Conservation (phyloP, 2,329 filamentous ascomycete genomes). For the Fusarium humuli region DNA sequence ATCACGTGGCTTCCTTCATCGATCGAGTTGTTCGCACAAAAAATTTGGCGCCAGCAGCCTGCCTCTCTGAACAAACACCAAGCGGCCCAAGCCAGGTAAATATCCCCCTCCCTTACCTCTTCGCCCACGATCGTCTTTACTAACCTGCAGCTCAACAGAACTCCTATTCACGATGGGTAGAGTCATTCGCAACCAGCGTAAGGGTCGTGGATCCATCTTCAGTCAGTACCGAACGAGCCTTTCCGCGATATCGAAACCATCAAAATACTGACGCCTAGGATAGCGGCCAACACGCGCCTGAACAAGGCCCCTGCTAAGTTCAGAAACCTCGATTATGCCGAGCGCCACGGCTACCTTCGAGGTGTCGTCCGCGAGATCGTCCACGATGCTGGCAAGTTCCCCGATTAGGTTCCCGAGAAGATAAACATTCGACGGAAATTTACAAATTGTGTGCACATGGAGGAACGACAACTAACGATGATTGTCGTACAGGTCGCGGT, state of each 20-base stretch:
- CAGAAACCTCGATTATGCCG: conserved; percentile 94
- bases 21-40: conserved; percentile 49
- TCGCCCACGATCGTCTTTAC: conserved; percentile 45
- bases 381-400: conserved; percentile 84
- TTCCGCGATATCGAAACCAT: conserved; percentile 40
- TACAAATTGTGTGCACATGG: conserved; percentile 24
- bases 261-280: conserved; percentile 49
- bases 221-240: conserved; percentile 56
- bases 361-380: conserved; percentile 99
- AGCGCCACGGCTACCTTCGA: conserved; percentile 97
- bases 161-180: conserved; percentile 62
- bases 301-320: conserved; percentile 90
- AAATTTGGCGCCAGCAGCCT: conserved; percentile 50
- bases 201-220: conserved; percentile 70
- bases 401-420: conserved; percentile 35
- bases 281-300: conserved; percentile 86
- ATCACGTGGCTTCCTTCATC: conserved; percentile 47
- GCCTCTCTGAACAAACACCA: conserved; percentile 54
- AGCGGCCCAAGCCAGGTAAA: conserved; percentile 57
- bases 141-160: conserved; percentile 49
- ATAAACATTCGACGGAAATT: conserved; percentile 22
- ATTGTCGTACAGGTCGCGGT: conserved; percentile 71
- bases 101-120: conserved; percentile 40
- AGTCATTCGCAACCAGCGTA: conserved; percentile 75
- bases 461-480: conserved; percentile 43